A percentile compares a stretch with the other conserved stretches of the same genome.
These are phyloP conservation scores for Xylaria sp. DNA, from an alignment of 2,329 filamentous ascomycete species.

Conservation along the genomic window DNA sequence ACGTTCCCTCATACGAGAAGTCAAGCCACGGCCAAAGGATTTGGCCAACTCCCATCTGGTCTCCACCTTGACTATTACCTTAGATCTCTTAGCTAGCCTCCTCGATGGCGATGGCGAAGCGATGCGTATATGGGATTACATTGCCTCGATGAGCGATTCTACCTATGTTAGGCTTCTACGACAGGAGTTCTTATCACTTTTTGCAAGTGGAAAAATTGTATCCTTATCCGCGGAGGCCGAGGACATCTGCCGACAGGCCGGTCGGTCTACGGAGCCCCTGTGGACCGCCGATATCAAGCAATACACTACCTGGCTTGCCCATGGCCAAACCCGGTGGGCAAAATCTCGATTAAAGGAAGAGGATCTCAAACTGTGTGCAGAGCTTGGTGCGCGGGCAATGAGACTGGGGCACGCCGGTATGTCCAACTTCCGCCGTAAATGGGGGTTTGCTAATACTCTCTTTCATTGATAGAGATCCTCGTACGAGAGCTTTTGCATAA, in stretches of 20 bases:
- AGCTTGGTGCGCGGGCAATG: conserved; percentile 63
- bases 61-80: conserved; percentile 51
- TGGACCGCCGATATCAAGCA: conserved; percentile 71
- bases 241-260: conserved; percentile 49
- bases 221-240: conserved; percentile 63
- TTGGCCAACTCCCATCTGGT: conserved; percentile 48
- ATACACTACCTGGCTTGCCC: conserved; percentile 75
- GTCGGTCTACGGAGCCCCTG: conserved; percentile 37
- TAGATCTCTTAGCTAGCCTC: conserved; percentile 52
- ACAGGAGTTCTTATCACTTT: conserved; percentile 52
- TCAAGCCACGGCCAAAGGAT: conserved; percentile 47
- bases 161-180: conserved; percentile 44
- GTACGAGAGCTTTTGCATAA: conserved; percentile 40
- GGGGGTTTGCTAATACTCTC: not conserved
- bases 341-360: conserved; percentile 42
- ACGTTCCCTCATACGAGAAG: conserved; percentile 62
- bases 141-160: conserved; percentile 22
- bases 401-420: conserved; percentile 76
- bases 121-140: conserved; percentile 35
- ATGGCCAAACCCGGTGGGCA: conserved; percentile 60
- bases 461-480: conserved; percentile 46
- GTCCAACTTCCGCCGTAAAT: conserved; percentile 22
- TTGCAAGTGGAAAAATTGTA: conserved; percentile 56
- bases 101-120: conserved; percentile 45
- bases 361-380: conserved; percentile 50